Base-by-base conservation (phyloP, 1,284 basidiomycete genomes). In the Anthracocystis panici-leucophaei region DNA sequence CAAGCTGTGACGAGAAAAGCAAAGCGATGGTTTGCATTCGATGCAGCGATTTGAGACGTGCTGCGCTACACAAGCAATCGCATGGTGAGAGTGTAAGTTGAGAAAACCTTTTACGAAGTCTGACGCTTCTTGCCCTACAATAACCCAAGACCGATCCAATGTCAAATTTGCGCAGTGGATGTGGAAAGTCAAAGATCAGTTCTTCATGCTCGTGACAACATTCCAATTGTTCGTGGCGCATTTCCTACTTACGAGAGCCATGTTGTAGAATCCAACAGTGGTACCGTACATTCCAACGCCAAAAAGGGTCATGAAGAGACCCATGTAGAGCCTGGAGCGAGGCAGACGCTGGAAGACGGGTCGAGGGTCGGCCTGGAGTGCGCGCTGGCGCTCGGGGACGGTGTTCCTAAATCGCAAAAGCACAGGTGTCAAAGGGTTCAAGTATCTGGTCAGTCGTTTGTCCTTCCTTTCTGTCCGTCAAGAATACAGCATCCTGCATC, bases 261-360 rank as follows among this genome's bases (percentile, higher is more conserved):
- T 78, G 76, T 83, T 80, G 77, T 75, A 82, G 75, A 75, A 67
- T 45, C 81, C 80, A 40, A 64, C 75, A 52, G 70, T 61, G 59
- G 76, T 77, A 41, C 81, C 81, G 74, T 74, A 75, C 51, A 83
- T 75, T 44, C 81, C 81, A 48, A 80, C 66, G 65, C 75, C 75
- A 74, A 83, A 83, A 53, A 83, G 60, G 65, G 72, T 69, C 66
- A 82, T 77, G 68, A 78, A 83, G 66, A 78, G 57, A 67, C 80
- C 79, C 69, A 78, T 77, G 79, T 81, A 81, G 42, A 82, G 77
- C 40, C 68, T 65, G 20, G 80, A 80, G 56, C 80, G 70, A 33
- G 80, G 81, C 20, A 77, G 66, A 35, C 81, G 75, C 74, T 81
- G 77, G 78, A 74, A 83, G 65, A 80, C 78, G 40, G 78, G 80